These are phyloP conservation scores for Aureobasidium sp. DNA, from an alignment of 2,329 filamentous ascomycete genomes.

Conservation along the genomic window DNA sequence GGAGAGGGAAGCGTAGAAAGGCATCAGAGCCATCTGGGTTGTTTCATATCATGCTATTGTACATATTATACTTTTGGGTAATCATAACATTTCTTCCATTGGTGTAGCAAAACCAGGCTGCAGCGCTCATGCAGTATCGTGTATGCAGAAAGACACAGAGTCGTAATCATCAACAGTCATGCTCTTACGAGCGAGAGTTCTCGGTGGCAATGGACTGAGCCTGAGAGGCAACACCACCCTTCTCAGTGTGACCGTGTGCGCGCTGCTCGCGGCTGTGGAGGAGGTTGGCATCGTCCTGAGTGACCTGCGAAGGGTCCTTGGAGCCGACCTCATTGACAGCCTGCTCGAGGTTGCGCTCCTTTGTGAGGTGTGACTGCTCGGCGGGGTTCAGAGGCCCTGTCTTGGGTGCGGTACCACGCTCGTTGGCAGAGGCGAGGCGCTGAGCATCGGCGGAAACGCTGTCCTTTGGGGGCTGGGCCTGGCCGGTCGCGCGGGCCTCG, in stretches of 20 bases:
- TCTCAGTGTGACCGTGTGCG: constrained; percentile 25
- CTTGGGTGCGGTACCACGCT: constrained; percentile 17
- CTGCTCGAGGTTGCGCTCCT: constrained; percentile 25
- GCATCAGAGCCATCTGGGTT: background rate
- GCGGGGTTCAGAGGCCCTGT: constrained; percentile 17
- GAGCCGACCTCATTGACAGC: constrained; percentile 22
- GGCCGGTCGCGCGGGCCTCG: constrained; percentile 28
- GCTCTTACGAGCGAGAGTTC: constrained; percentile 16
- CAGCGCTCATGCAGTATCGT: background rate
- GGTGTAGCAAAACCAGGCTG: background rate
- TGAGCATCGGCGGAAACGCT: constrained; percentile 32
- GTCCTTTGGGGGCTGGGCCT: constrained; percentile 21
- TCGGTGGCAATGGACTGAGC: constrained; percentile 24
- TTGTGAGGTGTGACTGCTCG: constrained; percentile 25
- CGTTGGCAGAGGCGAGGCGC: constrained; percentile 29
- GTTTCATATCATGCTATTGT: background rate
- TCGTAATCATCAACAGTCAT: background rate
- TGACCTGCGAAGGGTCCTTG: constrained; percentile 27
- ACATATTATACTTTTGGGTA: constrained; percentile 15
- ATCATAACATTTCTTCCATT: background rate
- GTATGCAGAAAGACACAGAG: constrained; percentile 1
- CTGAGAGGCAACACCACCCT: constrained; percentile 27
- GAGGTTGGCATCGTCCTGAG: constrained; percentile 26
- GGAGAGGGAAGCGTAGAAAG: background rate
- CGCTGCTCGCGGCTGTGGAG: constrained; percentile 25